phyloP scores from a whole-genome alignment of 805 yeast genomes.

The Barnettozyma wickerhamii region DNA sequence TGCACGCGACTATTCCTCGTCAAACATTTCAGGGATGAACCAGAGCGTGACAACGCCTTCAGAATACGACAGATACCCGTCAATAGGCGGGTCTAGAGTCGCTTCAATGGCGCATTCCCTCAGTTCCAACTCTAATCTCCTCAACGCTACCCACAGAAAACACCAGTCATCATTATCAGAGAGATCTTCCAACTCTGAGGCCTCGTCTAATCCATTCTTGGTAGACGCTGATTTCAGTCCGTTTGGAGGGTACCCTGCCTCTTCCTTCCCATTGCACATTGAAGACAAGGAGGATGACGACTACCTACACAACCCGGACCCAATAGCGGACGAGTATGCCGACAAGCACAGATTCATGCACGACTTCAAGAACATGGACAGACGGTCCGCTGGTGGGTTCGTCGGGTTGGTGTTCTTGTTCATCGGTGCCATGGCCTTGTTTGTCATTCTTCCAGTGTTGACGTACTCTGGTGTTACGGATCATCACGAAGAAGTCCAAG shows the following conservation, averaged over 20 bases:
- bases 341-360: constrained; percentile 64
- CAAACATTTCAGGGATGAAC: constrained; percentile 19
- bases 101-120: constrained; percentile 44
- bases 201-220: constrained; percentile 36
- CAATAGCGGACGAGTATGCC: constrained; percentile 82
- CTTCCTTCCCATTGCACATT: constrained; percentile 82
- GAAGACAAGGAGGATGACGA: constrained; percentile 96
- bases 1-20: constrained; percentile 19
- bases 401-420: constrained; percentile 55
- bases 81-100: constrained; percentile 51
- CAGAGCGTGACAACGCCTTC: constrained; percentile 39
- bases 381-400: constrained; percentile 55
- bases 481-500: constrained; percentile 19
- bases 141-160: constrained; percentile 14
- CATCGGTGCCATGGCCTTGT: constrained; percentile 60
- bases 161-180: constrained; percentile 13
- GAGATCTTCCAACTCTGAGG: constrained; percentile 13
- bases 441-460: constrained; percentile 76
- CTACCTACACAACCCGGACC: constrained; percentile 93
- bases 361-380: constrained; percentile 66
- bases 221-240: constrained; percentile 73
- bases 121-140: constrained; percentile 28
- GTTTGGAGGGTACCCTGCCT: constrained; percentile 95
- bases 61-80: constrained; percentile 67
- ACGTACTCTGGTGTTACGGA: constrained; percentile 71